A percentile compares a stretch with the other conserved stretches of the same genome.
These are phyloP conservation scores for Hordeum marinum DNA, from an alignment of 176 grass and related monocot genomes.

Conservation along the genomic window DNA sequence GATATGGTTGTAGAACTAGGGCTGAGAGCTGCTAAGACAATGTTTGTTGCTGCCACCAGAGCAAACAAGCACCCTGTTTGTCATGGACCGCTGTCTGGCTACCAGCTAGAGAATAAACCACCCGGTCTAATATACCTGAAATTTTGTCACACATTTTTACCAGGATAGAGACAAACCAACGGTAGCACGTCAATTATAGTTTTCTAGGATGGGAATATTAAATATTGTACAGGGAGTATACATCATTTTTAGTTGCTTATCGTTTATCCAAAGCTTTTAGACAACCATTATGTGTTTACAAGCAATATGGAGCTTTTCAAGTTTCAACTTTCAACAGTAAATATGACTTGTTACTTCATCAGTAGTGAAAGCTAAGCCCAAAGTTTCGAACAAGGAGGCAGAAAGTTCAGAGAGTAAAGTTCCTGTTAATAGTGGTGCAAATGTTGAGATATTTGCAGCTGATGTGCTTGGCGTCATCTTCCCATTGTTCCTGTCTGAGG, in stretches of 20 bases:
- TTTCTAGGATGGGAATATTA: neutral
- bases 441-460: conserved; percentile 62
- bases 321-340: conserved; percentile 3
- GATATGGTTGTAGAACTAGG: conserved; percentile 7
- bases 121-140: neutral
- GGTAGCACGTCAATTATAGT: neutral
- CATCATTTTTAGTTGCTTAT: neutral
- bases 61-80: neutral
- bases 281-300: conserved; percentile 20
- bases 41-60: neutral
- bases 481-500: conserved; percentile 54
- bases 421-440: conserved; percentile 22
- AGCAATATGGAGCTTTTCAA: neutral
- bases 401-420: conserved; percentile 36
- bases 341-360: conserved; percentile 14
- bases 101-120: conserved; percentile 1
- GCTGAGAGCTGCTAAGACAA: neutral
- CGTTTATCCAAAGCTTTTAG: neutral
- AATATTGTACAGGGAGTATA: neutral
- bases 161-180: conserved; percentile 1
- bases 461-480: conserved; percentile 65
- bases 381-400: conserved; percentile 38
- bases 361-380: conserved; percentile 44
- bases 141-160: neutral
- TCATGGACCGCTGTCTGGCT: neutral